These are phyloP conservation scores for Crithidia bombi DNA, from an alignment of 208 protist species.

Conservation along the genomic window DNA sequence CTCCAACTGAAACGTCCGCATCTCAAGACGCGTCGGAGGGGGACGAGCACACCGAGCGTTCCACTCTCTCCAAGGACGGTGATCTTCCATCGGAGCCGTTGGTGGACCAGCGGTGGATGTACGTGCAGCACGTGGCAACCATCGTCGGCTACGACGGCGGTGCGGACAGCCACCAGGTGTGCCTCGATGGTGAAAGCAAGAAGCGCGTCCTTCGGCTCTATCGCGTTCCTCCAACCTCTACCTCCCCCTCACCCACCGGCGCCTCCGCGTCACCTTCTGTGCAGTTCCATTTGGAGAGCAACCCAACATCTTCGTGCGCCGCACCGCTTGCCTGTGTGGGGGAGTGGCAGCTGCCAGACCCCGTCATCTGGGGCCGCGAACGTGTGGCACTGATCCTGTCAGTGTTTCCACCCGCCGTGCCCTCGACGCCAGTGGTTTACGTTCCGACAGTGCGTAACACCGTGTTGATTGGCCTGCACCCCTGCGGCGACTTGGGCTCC, in stretches of 20 bases:
- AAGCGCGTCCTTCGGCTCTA: slow-evolving; percentile 35
- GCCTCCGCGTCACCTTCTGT: neutral
- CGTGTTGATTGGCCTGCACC: slow-evolving; percentile 82
- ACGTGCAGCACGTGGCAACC: slow-evolving; percentile 34
- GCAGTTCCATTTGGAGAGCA: neutral
- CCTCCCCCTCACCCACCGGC: neutral
- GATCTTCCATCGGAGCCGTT: neutral
- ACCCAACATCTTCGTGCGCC: neutral
- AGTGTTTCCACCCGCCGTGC: slow-evolving; percentile 41
- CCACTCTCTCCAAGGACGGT: no score
- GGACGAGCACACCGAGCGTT: no score
- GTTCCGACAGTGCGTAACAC: slow-evolving; percentile 77
- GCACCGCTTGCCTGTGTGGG: neutral
- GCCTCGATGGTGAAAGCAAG: slow-evolving; percentile 22
- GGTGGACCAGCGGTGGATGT: slow-evolving; percentile 1
- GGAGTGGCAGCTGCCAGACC: slow-evolving; percentile 29
- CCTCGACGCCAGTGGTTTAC: slow-evolving; percentile 39
- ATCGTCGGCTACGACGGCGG: slow-evolving; percentile 71
- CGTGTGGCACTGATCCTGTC: slow-evolving; percentile 41
- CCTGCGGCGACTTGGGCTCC: slow-evolving; percentile 89
- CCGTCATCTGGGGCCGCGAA: slow-evolving; percentile 21
- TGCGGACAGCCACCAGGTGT: slow-evolving; percentile 46
- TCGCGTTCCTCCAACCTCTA: no score
- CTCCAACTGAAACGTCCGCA: neutral
- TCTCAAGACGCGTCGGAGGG: neutral